Conservation (phyloP, 1,284 basidiomycete genomes). For the Xerocomus amazonicus region DNA sequence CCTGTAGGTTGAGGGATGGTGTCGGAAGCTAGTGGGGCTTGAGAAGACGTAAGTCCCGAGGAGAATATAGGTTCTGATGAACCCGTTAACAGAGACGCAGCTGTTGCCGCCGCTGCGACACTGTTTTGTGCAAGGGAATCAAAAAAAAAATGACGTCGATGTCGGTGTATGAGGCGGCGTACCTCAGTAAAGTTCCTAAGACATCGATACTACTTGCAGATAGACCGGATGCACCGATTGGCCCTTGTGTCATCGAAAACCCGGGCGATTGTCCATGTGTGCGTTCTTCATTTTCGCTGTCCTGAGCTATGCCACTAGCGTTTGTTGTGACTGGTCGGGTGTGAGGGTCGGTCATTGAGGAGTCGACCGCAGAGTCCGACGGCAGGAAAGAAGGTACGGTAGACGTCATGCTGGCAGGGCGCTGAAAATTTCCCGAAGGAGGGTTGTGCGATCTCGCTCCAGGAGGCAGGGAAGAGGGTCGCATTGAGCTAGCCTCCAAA, state of each 20-base stretch:
- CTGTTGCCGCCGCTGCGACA: conserved; percentile 77
- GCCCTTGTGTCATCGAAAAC: conserved; percentile 23
- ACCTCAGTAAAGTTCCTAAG: conserved; percentile 77
- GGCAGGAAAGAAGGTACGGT: conserved; percentile 13
- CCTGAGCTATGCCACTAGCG: conserved; percentile 4
- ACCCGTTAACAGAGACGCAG: conserved; percentile 66
- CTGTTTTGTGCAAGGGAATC: conserved; percentile 36
- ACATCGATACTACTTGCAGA: conserved; percentile 75
- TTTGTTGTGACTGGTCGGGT: conserved; percentile 4
- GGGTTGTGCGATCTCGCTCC: conserved; percentile 34
- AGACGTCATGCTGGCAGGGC: conserved; percentile 35
- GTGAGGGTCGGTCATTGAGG: too few relatives aligned
- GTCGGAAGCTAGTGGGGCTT: conserved; percentile 13
- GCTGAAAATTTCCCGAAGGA: conserved; percentile 42
- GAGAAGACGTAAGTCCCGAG: conserved; percentile 41
- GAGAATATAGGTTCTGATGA: conserved; percentile 58
- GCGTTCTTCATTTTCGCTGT: conserved; percentile 16
- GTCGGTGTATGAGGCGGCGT: conserved; percentile 14
- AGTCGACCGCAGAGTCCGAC: conserved; percentile 5
- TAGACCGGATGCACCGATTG: conserved; percentile 32
- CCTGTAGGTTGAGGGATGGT: conserved; percentile 11
- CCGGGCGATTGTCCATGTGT: conserved; percentile 12
- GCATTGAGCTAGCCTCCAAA: conserved; percentile 13
- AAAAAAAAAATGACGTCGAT: background rate
- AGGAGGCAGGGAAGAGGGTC: conserved; percentile 32